phyloP scores from a whole-genome alignment of 257 asterid species.

The Leonotis leonurus region DNA sequence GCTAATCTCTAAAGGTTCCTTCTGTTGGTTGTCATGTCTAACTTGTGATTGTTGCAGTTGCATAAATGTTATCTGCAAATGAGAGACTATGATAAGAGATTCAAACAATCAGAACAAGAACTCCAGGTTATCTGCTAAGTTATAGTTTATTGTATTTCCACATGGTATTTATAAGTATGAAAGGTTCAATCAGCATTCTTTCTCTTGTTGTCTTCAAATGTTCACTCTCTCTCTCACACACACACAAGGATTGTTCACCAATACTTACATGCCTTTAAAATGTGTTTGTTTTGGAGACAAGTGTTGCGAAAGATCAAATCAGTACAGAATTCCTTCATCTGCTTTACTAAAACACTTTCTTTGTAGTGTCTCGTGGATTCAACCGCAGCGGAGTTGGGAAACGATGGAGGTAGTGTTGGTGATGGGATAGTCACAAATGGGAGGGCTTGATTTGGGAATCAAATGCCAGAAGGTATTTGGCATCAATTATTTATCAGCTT shows the following conservation, averaged over 20 bases:
- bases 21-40: slow-evolving; percentile 7
- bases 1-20: neutral
- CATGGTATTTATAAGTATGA: too few species aligned
- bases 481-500: neutral
- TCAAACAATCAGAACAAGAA: slow-evolving; percentile 60
- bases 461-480: too few species aligned
- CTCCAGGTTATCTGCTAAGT: slow-evolving; percentile 85
- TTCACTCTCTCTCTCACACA: too few species aligned
- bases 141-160: too few species aligned
- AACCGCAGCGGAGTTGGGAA: slow-evolving; percentile 45
- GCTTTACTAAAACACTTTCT: slow-evolving; percentile 5
- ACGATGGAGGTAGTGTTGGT: slow-evolving; percentile 27
- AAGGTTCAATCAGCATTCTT: too few species aligned
- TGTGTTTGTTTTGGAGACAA: neutral
- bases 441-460: slow-evolving; percentile 33
- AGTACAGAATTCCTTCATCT: neutral
- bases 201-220: too few species aligned
- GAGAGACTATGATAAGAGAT: slow-evolving; percentile 55
- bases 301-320: neutral
- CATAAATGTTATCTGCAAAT: slow-evolving; percentile 56
- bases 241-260: too few species aligned
- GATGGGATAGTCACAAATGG: slow-evolving; percentile 36
- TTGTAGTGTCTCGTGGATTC: slow-evolving; percentile 61
- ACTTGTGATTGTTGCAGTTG: slow-evolving; percentile 43
- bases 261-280: too few species aligned